Base-by-base conservation (phyloP, 805 yeast genomes). In the Metschnikowia hibisci region DNA sequence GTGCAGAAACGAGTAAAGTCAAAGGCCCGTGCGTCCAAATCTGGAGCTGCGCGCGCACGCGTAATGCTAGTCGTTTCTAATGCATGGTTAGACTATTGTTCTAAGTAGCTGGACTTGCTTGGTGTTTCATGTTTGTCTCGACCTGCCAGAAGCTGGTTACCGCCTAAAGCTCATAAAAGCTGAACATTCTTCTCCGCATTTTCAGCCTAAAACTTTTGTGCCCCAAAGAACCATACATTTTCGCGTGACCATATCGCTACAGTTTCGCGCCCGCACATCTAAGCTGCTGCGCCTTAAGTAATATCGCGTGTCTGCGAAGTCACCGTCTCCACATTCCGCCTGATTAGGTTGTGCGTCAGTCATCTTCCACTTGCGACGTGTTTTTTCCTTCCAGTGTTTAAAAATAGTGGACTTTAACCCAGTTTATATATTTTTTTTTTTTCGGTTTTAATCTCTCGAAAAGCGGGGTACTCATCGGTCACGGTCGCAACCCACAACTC, bases 41-140 rank as follows among this genome's bases (percentile, higher is more conserved):
- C 39, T 35, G 39, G 32, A 27, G 39, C 39, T 27, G 39, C 39
- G 39, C 39, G 32, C 27, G 12, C 32, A 35, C 39, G 39, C 39
- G 39, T 35, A n/a, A 30, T 35, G 39, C 15, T 10, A 34, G 13
- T 15, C 38, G 26, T 34, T 35, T 16, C 32, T 13, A 11, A 30
- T 16, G 39, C n/a, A 12, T n/a, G 32, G 9, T 15, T 15, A 22
- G 39, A n/a, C 39, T 28, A 27, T 27, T 16, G 13, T 16, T n/a
- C 23, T 20, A 8, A 20, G 23, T 20, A 8, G 23, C 23, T 20
- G 23, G 23, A 20, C 23, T 3, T 20, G 23, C 23, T 20, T 20
- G 4, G 23, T 20, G 4, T 8, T 20, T 20, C 7, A 8, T 6
- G 6, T 8, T 6, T 6, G 23, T 6, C 23, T 20, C 23, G 4